Conservation (phyloP, 495 filamentous ascomycete genomes). For the Hypoxylon fragiforme region DNA sequence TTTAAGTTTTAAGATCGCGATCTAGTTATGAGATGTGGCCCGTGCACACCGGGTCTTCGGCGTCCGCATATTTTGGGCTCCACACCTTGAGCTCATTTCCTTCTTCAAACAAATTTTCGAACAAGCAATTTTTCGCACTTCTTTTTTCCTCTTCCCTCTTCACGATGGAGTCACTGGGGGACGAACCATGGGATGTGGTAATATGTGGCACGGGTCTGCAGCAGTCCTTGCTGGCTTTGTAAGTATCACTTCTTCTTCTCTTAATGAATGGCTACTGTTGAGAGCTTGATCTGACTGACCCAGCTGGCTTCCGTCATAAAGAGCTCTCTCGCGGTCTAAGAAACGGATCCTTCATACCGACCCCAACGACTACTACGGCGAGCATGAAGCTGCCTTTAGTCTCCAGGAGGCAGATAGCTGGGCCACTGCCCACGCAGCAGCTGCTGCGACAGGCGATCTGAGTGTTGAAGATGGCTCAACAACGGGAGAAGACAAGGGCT, state of each 20-base stretch:
- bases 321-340: constrained; percentile 86
- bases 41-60: constrained; percentile 8
- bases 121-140: constrained; percentile 10
- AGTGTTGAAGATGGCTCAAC: neutral
- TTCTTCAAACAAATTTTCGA: constrained; percentile 43
- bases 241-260: constrained; percentile 44
- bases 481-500: neutral
- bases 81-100: constrained; percentile 33
- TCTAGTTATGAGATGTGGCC: constrained; percentile 5
- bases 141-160: constrained; percentile 34
- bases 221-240: constrained; percentile 93
- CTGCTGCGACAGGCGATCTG: neutral
- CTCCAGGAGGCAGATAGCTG: constrained; percentile 80
- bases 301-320: constrained; percentile 58
- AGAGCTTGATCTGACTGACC: constrained; percentile 63
- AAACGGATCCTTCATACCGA: constrained; percentile 94
- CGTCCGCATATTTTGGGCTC: constrained; percentile 8
- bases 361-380: constrained; percentile 84
- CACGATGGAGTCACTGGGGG: constrained; percentile 77
- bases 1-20: neutral
- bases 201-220: constrained; percentile 87
- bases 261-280: constrained; percentile 8
- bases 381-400: constrained; percentile 81
- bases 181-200: constrained; percentile 87
- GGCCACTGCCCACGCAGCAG: constrained; percentile 46